Percentiles rank a stretch among this genome's conserved stretches.
phyloP scores from a whole-genome alignment of 2,329 filamentous ascomycete genomes.

The Botrytis fabae region DNA sequence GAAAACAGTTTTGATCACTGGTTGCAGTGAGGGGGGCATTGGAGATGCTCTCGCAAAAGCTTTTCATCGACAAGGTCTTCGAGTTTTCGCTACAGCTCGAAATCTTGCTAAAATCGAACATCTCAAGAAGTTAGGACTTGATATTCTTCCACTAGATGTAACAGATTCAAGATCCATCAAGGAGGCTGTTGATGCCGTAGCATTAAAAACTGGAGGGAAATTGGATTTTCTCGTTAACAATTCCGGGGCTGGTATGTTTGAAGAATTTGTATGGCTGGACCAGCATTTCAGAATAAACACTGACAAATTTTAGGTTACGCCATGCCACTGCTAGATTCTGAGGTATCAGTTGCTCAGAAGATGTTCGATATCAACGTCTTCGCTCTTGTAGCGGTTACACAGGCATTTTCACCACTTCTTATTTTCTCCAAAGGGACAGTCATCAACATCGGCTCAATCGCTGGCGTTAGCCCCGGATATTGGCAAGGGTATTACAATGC shows the following conservation, averaged over 20 bases:
- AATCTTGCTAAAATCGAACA: constrained; percentile 42
- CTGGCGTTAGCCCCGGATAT: constrained; percentile 24
- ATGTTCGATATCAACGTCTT: constrained; percentile 42
- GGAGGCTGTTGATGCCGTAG: constrained; percentile 40
- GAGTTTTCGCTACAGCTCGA: constrained; percentile 46
- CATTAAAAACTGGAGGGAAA: constrained; percentile 40
- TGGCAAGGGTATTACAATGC: constrained; percentile 35
- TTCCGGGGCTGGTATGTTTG: constrained; percentile 40
- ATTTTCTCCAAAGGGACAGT: constrained; percentile 43
- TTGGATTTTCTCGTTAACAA: constrained; percentile 50
- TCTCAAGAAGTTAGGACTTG: constrained; percentile 37
- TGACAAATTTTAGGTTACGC: constrained; percentile 33
- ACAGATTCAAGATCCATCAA: constrained; percentile 42
- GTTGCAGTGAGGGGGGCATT: constrained; percentile 44
- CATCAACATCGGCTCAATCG: constrained; percentile 47
- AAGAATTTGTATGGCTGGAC: constrained; percentile 19
- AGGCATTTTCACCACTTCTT: constrained; percentile 39
- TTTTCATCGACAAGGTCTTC: constrained; percentile 42
- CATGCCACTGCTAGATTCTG: constrained; percentile 41
- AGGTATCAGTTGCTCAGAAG: constrained; percentile 35
- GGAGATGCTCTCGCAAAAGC: constrained; percentile 45
- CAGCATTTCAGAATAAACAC: constrained; percentile 10
- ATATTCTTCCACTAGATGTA: constrained; percentile 45
- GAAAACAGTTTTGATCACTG: constrained; percentile 44
- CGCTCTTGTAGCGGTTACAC: constrained; percentile 38